These are phyloP conservation scores for Spathaspora girioi DNA, from an alignment of 805 yeast species.

Conservation along the genomic window DNA sequence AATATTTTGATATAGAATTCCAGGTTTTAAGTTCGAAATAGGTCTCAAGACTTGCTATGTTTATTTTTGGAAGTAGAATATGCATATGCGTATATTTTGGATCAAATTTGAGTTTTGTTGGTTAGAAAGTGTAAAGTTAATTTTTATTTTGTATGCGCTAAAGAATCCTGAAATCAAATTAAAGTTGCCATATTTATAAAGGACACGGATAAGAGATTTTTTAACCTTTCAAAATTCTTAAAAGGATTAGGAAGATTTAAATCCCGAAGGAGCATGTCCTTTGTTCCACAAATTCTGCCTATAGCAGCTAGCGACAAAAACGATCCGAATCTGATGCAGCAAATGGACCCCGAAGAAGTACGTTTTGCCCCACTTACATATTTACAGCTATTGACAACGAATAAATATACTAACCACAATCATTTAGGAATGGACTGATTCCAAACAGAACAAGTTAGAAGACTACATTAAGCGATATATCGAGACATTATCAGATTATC, in stretches of 20 bases:
- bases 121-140: neutral
- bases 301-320: neutral
- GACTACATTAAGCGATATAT: conserved; percentile 11
- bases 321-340: neutral
- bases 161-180: neutral
- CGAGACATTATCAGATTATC: conserved; percentile 4
- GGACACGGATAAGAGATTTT: neutral
- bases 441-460: conserved; percentile 11
- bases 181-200: neutral
- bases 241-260: neutral
- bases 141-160: neutral
- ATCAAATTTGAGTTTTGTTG: neutral
- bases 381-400: neutral
- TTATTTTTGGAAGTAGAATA: too few relatives aligned
- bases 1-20: neutral
- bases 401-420: neutral
- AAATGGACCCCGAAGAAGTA: neutral
- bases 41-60: too few relatives aligned
- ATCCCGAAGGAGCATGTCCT: neutral
- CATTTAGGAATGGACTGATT: conserved; percentile 14
- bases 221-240: neutral
- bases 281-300: neutral
- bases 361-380: neutral
- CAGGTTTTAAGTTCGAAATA: too few relatives aligned
- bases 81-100: neutral